Evolutionary conservation across 2,329 filamentous ascomycete species (phyloP), one percentile per base, ranked within the genome.

Genomic region (Fusarium euwallaceae): DNA sequence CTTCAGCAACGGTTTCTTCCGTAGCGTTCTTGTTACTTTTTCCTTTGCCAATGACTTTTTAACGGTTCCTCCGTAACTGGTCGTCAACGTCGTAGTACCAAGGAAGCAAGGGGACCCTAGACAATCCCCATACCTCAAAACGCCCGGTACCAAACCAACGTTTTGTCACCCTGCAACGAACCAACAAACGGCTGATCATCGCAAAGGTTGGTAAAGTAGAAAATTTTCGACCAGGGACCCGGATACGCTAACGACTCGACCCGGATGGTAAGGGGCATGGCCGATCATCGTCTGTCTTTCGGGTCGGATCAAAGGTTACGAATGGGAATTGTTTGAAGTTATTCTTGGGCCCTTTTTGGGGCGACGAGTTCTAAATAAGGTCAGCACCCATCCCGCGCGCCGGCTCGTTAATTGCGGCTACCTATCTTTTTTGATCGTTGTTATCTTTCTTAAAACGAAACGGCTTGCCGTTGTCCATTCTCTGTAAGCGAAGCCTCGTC

Each of bases 371-470:
- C 51, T 55, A 55, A 55, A 55, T 56, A 56, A 56, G 53, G 53
- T 12, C 53, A 56, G 53, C 27, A 14, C 27, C 53, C 29, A 12
- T 36, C 53, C 53, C 27, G 27, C 53, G 53, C 32, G 29, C n/a
- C 32, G 17, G 53, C 53, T 36, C 29, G 29, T 56, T n/a, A 22
- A 56, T 36, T 56, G 29, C 53, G 53, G 53, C 29, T 55, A 55
- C 29, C 53, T 22, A 14, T 56, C 48, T 29, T 34, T 51, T 48
- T 53, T 29, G 48, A 32, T 32, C 16, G 27, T 55, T 29, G 24
- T 55, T 56, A 56, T 56, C 48, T n/a, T n/a, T 55, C 6, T 56
- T 34, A 7, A 56, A 56, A 36, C 53, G 51, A 56, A 56, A 56
- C 53, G 53, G 32, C 53, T 56, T 36, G 17, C 17, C n/a, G 53